phyloP scores from a whole-genome alignment of 73 alveolate species.

The Paramecium sexaurelia region DNA sequence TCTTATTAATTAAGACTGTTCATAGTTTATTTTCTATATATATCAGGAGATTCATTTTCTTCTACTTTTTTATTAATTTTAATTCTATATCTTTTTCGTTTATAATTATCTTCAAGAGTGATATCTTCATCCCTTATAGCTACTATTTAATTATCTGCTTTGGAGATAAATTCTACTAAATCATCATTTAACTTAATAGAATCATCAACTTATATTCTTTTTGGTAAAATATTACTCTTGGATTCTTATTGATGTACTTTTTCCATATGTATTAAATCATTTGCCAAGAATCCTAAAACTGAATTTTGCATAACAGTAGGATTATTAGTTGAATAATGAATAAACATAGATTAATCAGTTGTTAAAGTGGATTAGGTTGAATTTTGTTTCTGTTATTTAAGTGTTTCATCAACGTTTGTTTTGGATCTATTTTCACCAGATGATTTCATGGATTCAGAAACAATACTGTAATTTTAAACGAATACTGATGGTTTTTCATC shows the following conservation, averaged over 20 bases:
- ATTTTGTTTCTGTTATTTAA: neutral
- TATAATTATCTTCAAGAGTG: neutral
- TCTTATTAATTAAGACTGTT: neutral
- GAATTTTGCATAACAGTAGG: neutral
- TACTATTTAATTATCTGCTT: neutral
- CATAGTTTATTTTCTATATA: slow-evolving; percentile 3
- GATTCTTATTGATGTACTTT: neutral
- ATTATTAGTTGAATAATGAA: neutral
- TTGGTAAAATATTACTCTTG: neutral
- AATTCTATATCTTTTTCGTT: neutral
- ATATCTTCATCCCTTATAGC: slow-evolving; percentile 33
- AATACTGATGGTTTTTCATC: neutral
- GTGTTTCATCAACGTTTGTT: neutral
- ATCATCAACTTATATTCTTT: neutral
- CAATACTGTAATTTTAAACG: neutral
- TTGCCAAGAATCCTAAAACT: neutral
- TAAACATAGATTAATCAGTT: neutral
- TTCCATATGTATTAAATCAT: neutral
- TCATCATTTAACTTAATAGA: neutral
- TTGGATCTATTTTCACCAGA: neutral
- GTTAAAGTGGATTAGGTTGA: neutral
- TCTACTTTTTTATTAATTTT: neutral
- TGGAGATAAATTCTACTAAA: neutral
- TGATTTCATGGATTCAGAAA: neutral
- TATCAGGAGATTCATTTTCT: slow-evolving; percentile 50